Evolutionary conservation across 805 yeast species (phyloP).

Genomic region (Nakazawaea ernobii): DNA sequence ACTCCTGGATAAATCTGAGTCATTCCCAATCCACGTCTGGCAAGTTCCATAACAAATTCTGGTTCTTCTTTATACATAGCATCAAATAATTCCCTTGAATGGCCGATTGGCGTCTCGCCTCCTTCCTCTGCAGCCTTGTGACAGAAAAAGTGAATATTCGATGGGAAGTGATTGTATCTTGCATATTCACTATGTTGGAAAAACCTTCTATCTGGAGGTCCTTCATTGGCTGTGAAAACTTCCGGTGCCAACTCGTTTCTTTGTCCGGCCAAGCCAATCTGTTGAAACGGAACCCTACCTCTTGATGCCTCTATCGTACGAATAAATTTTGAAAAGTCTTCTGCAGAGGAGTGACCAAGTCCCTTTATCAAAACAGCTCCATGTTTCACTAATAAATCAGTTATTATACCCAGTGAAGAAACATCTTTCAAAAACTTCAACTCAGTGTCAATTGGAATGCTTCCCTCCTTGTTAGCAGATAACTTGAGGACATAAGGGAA

Average conservation of each 20-base stretch:
- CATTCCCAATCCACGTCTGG: constrained; percentile 20
- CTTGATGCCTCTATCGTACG: constrained; percentile 18
- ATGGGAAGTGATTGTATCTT: constrained; percentile 24
- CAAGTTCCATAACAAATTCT: constrained; percentile 17
- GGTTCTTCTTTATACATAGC: constrained; percentile 17
- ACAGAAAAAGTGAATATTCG: constrained; percentile 21
- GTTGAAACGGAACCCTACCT: constrained; percentile 20
- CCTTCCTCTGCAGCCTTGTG: constrained; percentile 19
- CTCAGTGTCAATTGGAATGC: constrained; percentile 5
- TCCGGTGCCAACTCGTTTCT: constrained; percentile 21
- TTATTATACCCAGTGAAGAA: constrained; percentile 20
- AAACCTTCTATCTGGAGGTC: constrained; percentile 19
- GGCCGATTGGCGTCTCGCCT: constrained; percentile 29
- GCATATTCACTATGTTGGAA: constrained; percentile 30
- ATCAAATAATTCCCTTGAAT: constrained; percentile 26
- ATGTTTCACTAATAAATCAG: constrained; percentile 18
- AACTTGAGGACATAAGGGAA: constrained; percentile 13
- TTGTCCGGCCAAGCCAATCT: constrained; percentile 24
- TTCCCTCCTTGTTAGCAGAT: neutral
- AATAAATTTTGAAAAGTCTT: constrained; percentile 17
- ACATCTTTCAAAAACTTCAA: constrained; percentile 11
- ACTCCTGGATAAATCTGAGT: constrained; percentile 23
- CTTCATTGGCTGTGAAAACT: constrained; percentile 28
- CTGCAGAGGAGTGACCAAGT: constrained; percentile 17
- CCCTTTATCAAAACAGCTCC: constrained; percentile 27